Evolutionary conservation across 345 rosid species (phyloP).

Genomic region (Salix caprea): DNA sequence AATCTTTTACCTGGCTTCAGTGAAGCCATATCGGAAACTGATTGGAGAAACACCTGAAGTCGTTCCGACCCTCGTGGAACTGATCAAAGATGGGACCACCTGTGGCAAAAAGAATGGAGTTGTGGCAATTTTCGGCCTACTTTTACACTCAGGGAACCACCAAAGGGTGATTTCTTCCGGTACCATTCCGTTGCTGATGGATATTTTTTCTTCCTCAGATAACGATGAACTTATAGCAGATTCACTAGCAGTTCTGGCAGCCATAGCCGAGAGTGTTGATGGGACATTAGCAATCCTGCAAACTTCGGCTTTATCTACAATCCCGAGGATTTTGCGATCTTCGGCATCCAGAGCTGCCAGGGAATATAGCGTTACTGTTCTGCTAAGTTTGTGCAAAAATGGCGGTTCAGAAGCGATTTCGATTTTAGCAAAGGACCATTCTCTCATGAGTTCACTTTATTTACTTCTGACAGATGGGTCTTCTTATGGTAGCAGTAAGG

Average conservation of each 20-base stretch:
- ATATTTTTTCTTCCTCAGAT: conserved; percentile 34
- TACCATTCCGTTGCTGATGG: conserved; percentile 41
- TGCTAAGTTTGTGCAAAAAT: conserved; percentile 46
- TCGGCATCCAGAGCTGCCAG: conserved; percentile 36
- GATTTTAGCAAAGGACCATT: conserved; percentile 29
- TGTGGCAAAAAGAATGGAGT: conserved; percentile 68
- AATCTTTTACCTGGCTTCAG: conserved; percentile 62
- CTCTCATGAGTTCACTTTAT: conserved; percentile 42
- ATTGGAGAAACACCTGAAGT: conserved; percentile 59
- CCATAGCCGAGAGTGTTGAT: conserved; percentile 42
- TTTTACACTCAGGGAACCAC: conserved; percentile 42
- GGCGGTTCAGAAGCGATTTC: conserved; percentile 47
- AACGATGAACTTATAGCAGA: conserved; percentile 51
- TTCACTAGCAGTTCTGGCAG: conserved; percentile 58
- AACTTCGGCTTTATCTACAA: conserved; percentile 38
- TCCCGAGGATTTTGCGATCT: conserved; percentile 34
- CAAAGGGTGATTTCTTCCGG: conserved; percentile 55
- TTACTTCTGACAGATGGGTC: conserved; percentile 42
- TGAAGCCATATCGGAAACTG: conserved; percentile 42
- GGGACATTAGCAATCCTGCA: conserved; percentile 48
- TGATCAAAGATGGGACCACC: conserved; percentile 44
- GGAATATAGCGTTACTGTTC: conserved; percentile 52
- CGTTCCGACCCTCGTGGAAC: conserved; percentile 50
- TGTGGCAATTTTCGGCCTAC: conserved; percentile 52
- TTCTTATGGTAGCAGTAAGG: conserved; percentile 37